A percentile compares a stretch with the other conserved stretches of the same genome.
These are phyloP conservation scores for Fusarium drepaniforme DNA, from an alignment of 2,329 filamentous ascomycete species.

Conservation along the genomic window DNA sequence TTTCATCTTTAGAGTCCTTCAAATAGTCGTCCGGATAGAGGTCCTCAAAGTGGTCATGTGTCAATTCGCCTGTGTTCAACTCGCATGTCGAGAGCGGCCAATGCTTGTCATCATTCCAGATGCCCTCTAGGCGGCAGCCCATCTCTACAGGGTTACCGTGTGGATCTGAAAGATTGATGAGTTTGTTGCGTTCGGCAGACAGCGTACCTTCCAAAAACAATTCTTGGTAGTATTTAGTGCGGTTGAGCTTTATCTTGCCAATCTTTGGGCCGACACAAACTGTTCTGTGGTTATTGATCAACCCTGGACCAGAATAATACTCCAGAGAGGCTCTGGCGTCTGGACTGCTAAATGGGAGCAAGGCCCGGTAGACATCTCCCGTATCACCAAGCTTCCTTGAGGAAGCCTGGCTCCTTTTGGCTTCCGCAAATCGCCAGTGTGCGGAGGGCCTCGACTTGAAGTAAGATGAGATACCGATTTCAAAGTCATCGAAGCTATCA, in stretches of 20 bases:
- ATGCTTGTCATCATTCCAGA: not conserved
- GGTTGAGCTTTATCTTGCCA: not conserved
- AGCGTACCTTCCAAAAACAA: not conserved
- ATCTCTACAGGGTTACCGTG: not conserved
- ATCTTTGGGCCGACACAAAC: not conserved
- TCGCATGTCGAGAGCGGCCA: not conserved
- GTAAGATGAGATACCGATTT: not conserved
- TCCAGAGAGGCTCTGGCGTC: not conserved
- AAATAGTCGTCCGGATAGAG: no score
- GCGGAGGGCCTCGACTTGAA: not conserved
- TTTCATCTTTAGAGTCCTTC: not conserved
- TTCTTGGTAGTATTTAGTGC: rapidly evolving
- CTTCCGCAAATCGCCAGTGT: not conserved
- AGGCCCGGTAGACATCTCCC: not conserved
- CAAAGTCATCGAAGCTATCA: not conserved
- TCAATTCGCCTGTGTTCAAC: no score
- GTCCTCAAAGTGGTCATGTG: no score
- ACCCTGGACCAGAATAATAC: not conserved
- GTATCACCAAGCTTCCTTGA: not conserved
- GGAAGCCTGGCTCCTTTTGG: not conserved
- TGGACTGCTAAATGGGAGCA: not conserved
- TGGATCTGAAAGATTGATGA: no score
- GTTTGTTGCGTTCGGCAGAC: not conserved
- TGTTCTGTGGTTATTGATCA: not conserved
- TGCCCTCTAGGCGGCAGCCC: not conserved